Conservation (phyloP, 441 rosid genomes). For the Viola pubescens region DNA sequence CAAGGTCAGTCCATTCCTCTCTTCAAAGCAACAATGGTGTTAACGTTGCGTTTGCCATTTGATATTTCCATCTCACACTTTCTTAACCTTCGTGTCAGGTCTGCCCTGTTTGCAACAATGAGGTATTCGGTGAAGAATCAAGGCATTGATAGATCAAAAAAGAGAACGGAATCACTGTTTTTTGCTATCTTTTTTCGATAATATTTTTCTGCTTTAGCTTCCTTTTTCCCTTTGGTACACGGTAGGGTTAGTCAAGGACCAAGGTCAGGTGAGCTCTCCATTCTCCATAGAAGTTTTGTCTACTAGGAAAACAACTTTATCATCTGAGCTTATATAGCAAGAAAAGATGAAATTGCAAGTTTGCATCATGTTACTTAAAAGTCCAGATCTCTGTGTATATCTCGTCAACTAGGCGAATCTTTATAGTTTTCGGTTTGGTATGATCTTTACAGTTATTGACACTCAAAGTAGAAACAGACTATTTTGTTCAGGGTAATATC, state of each 20-base stretch:
- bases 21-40: not conserved
- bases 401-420: not conserved
- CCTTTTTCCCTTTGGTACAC: conserved; percentile 16
- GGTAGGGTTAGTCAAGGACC: conserved; percentile 21
- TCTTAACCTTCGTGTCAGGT: conserved; percentile 31
- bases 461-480: no score
- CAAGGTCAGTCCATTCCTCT: conserved; percentile 33
- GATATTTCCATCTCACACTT: conserved; percentile 6
- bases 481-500: no score
- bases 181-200: not conserved
- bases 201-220: conserved; percentile 12
- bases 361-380: not conserved
- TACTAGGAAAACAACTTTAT: conserved; percentile 7
- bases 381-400: not conserved
- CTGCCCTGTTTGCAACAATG: conserved; percentile 66
- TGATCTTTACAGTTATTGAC: conserved; percentile 5
- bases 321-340: conserved; percentile 15
- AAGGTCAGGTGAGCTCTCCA: conserved; percentile 10
- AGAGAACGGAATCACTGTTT: conserved; percentile 9
- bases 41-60: not conserved
- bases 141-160: conserved; percentile 22
- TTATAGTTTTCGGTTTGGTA: no score
- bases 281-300: conserved; percentile 21
- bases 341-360: conserved; percentile 15
- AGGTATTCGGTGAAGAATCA: conserved; percentile 41